A percentile compares a stretch with the other conserved stretches of the same genome.
Conservation (phyloP, 208 protist genomes). For the Crithidia bombi region DNA sequence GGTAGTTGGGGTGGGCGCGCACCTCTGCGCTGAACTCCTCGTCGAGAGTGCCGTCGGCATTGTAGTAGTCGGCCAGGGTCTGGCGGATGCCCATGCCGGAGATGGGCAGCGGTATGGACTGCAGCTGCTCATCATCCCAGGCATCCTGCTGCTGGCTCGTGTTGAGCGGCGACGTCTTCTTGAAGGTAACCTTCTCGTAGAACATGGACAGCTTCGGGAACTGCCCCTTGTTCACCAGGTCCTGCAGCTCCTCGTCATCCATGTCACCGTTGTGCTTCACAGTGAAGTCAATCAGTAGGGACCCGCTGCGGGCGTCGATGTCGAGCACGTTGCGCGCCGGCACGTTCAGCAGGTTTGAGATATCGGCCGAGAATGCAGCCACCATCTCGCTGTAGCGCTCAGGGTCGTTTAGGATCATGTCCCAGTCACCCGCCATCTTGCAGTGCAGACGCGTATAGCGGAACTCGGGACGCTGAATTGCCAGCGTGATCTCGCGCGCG, state of each 20-base stretch:
- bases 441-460: conserved; percentile 65
- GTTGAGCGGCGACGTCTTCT: conserved; percentile 69
- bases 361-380: conserved; percentile 49
- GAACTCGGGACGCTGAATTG: conserved; percentile 38
- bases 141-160: conserved; percentile 51
- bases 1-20: conserved; percentile 55
- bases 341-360: conserved; percentile 49
- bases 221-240: conserved; percentile 57
- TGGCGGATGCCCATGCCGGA: conserved; percentile 62
- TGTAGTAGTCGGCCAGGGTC: conserved; percentile 60
- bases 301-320: conserved; percentile 50
- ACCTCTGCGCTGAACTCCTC: conserved; percentile 55
- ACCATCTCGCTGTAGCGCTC: conserved; percentile 47
- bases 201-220: conserved; percentile 60
- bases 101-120: conserved; percentile 37
- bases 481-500: conserved; percentile 60
- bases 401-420: conserved; percentile 48
- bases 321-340: conserved; percentile 51
- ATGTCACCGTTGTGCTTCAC: conserved; percentile 70
- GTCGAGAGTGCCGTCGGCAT: conserved; percentile 51
- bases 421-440: conserved; percentile 74
- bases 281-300: conserved; percentile 63
- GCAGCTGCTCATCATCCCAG: conserved; percentile 32
- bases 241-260: conserved; percentile 65
- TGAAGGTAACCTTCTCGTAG: conserved; percentile 73